Conservation (phyloP, 371 early-diverging fungal species). For the Rhizopus delemar region DNA sequence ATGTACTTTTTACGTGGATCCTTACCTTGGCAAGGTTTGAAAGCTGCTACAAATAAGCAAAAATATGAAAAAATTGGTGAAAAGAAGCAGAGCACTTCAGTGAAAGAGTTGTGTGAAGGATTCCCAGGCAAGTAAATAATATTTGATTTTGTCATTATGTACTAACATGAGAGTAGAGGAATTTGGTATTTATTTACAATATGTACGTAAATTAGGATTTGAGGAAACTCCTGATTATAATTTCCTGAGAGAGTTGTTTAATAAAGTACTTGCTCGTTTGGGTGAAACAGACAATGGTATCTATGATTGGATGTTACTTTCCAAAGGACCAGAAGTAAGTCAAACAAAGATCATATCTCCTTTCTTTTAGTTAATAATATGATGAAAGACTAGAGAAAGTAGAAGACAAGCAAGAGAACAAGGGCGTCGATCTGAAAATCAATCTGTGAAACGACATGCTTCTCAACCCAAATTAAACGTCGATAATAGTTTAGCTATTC, state of each 20-base stretch:
- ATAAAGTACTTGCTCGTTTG: constrained; percentile 74
- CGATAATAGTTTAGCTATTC: constrained; percentile 3
- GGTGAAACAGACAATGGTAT: constrained; percentile 89
- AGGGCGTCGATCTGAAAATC: constrained; percentile 14
- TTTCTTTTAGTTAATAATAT: background rate
- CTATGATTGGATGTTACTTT: constrained; percentile 93
- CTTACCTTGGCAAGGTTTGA: constrained; percentile 99
- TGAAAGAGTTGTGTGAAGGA: constrained; percentile 92
- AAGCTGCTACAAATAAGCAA: constrained; percentile 98
- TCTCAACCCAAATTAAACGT: constrained; percentile 25
- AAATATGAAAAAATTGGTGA: constrained; percentile 99
- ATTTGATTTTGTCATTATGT: constrained; percentile 1
- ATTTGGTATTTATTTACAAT: constrained; percentile 89
- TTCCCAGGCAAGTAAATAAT: constrained; percentile 67
- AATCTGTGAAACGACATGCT: constrained; percentile 28
- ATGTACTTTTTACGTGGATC: constrained; percentile 98
- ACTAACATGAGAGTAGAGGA: constrained; percentile 57
- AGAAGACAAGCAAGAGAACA: constrained; percentile 31
- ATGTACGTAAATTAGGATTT: constrained; percentile 92
- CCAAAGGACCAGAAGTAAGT: constrained; percentile 59
- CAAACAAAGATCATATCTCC: background rate
- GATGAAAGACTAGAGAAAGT: constrained; percentile 25
- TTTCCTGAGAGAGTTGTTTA: constrained; percentile 83
- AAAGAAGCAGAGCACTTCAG: constrained; percentile 92
- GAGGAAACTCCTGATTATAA: constrained; percentile 98